These are phyloP conservation scores for Calonectria multiphialidica DNA, from an alignment of 2,329 filamentous ascomycete genomes.

Conservation along the genomic window DNA sequence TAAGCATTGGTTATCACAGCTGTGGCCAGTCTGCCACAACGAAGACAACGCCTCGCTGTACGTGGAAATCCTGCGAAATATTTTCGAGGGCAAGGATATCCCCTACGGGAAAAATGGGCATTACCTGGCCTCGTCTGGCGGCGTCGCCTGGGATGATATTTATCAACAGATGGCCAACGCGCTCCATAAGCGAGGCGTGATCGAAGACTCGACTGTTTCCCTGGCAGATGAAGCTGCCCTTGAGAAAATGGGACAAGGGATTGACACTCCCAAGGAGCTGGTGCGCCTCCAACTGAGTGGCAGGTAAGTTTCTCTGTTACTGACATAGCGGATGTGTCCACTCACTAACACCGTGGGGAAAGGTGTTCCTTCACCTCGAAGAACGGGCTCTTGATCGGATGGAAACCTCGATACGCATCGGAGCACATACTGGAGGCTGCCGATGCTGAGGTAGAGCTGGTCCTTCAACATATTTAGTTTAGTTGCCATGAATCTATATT, in stretches of 20 bases:
- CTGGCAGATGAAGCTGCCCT: slow-evolving; percentile 51
- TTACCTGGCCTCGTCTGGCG: slow-evolving; percentile 63
- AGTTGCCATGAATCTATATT: background rate
- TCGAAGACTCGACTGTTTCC: slow-evolving; percentile 52
- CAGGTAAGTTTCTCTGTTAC: slow-evolving; percentile 4
- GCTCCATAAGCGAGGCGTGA: slow-evolving; percentile 52
- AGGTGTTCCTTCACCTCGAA: slow-evolving; percentile 51
- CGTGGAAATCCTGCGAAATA: slow-evolving; percentile 56
- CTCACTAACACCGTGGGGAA: slow-evolving; percentile 57
- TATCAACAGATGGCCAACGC: slow-evolving; percentile 59
- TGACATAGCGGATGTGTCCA: too few relatives aligned
- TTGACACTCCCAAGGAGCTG: background rate
- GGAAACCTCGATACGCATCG: slow-evolving; percentile 56
- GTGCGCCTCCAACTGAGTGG: slow-evolving; percentile 20
- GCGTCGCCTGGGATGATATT: slow-evolving; percentile 62
- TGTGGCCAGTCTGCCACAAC: slow-evolving; percentile 67
- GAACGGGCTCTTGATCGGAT: slow-evolving; percentile 60
- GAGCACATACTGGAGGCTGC: slow-evolving; percentile 60
- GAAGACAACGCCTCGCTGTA: slow-evolving; percentile 61
- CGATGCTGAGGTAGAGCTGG: slow-evolving; percentile 57
- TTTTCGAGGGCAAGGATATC: slow-evolving; percentile 53
- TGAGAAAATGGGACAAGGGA: slow-evolving; percentile 52
- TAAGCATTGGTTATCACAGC: slow-evolving; percentile 40
- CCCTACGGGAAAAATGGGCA: slow-evolving; percentile 59
- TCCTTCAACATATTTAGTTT: background rate